phyloP scores from a whole-genome alignment of 1,284 basidiomycete genomes.

The Cutaneotrichosporon spelunceum region DNA sequence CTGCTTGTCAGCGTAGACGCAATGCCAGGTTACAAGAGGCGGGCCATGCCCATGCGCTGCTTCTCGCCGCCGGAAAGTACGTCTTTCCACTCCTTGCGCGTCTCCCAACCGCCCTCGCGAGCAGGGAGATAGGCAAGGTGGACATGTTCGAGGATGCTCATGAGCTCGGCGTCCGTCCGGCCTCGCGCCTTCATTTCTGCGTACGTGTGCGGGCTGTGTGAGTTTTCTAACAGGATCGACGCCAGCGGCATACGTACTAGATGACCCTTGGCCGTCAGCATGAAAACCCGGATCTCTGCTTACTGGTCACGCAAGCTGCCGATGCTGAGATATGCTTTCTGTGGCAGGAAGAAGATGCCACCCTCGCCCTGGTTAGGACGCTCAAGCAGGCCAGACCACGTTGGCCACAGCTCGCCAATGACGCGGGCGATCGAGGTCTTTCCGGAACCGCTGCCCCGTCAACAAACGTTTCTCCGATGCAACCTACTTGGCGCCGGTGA shows the following conservation, averaged over 20 bases:
- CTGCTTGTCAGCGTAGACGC: conserved; percentile 11
- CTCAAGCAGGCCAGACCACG: conserved; percentile 54
- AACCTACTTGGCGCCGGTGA: conserved; percentile 69
- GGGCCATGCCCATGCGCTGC: conserved; percentile 68
- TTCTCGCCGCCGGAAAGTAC: conserved; percentile 88
- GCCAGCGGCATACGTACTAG: conserved; percentile 39
- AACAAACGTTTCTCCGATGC: neutral
- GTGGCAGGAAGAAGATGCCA: conserved; percentile 83
- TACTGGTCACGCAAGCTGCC: conserved; percentile 84
- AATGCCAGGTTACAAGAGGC: conserved; percentile 42
- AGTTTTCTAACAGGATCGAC: neutral
- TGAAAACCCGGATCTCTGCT: conserved; percentile 33
- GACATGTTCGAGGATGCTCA: conserved; percentile 70
- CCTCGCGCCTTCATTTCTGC: conserved; percentile 66
- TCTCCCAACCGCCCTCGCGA: conserved; percentile 84
- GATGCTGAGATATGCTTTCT: conserved; percentile 83
- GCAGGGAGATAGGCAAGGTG: conserved; percentile 81
- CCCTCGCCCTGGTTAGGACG: conserved; percentile 53
- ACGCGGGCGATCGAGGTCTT: conserved; percentile 92
- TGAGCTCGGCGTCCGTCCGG: conserved; percentile 65
- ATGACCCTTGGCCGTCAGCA: conserved; percentile 37
- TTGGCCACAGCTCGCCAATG: conserved; percentile 79
- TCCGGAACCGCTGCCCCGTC: conserved; percentile 69
- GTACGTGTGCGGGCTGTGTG: conserved; percentile 76
- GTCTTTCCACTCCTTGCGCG: conserved; percentile 93